Evolutionary conservation across 176 grass and related monocot genomes (phyloP).

Genomic region (Pontederia paniculata): DNA sequence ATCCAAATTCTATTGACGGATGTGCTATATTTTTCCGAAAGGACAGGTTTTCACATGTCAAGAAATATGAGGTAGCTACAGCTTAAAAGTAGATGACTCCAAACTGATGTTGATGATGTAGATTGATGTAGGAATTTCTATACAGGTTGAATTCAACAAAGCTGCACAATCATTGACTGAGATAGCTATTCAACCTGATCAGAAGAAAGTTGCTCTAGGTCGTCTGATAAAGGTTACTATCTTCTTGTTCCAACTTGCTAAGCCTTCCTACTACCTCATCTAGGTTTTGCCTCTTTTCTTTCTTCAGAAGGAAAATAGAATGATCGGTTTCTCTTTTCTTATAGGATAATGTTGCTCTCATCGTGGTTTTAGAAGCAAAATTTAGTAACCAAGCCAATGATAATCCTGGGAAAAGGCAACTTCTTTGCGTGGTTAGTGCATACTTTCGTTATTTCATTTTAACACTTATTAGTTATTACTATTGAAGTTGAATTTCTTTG

Average conservation of each 20-base stretch:
- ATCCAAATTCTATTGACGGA: conserved; percentile 53
- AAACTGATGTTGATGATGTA: neutral
- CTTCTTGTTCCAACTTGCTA: too few species aligned
- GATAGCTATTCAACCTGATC: conserved; percentile 61
- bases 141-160: conserved; percentile 98
- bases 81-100: neutral
- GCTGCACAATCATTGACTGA: conserved; percentile 99
- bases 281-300: conserved; percentile 1
- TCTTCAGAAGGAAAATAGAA: neutral
- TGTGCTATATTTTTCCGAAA: conserved; percentile 99
- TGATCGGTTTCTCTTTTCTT: conserved; percentile 10
- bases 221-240: conserved; percentile 60
- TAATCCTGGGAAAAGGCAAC: conserved; percentile 97
- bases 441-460: neutral
- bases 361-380: conserved; percentile 92
- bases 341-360: conserved; percentile 94
- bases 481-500: too few species aligned
- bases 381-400: conserved; percentile 69
- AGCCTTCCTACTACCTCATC: too few species aligned
- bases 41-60: conserved; percentile 98
- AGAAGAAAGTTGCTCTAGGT: conserved; percentile 75
- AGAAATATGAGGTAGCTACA: conserved; percentile 89
- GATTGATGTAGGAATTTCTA: neutral
- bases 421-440: conserved; percentile 83
- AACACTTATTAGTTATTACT: neutral